These are phyloP conservation scores for Trichoderma sp. DNA, from an alignment of 2,329 filamentous ascomycete species.

Conservation along the genomic window DNA sequence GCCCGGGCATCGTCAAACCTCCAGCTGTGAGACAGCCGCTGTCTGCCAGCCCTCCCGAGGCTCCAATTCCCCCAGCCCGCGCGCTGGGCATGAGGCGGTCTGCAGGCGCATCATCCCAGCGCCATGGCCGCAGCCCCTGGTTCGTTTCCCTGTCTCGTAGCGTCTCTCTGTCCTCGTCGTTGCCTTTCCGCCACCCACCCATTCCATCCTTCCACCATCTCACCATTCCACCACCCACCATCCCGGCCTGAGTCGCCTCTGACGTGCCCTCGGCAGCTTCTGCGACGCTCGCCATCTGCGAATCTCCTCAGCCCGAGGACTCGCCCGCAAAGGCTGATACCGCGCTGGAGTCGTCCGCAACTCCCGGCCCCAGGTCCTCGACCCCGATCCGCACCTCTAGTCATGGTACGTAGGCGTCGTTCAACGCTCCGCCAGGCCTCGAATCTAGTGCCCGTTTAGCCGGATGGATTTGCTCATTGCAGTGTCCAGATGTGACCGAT, in stretches of 20 bases:
- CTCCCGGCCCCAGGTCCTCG: not conserved
- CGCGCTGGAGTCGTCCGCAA: conserved; percentile 11
- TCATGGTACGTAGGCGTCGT: conserved; percentile 18
- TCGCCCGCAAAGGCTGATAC: conserved; percentile 3
- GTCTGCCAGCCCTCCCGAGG: not conserved
- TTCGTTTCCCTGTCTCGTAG: conserved; percentile 23
- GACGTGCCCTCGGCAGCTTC: conserved; percentile 22
- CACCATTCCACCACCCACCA: no score
- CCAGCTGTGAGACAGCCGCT: not conserved
- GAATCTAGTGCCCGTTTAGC: not conserved
- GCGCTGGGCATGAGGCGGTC: conserved; percentile 22
- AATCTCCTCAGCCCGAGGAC: conserved; percentile 7
- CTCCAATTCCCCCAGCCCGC: conserved; percentile 15
- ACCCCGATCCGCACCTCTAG: conserved; percentile 11
- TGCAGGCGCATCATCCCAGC: conserved; percentile 22
- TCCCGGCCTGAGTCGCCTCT: conserved; percentile 19
- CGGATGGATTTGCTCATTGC: conserved; percentile 5
- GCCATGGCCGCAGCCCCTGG: conserved; percentile 30
- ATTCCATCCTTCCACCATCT: no score
- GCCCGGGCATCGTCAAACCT: not conserved
- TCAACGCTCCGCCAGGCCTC: not conserved
- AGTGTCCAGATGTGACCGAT: conserved; percentile 11
- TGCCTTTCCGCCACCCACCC: not conserved
- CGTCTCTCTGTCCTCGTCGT: not conserved
- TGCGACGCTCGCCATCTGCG: conserved; percentile 18